Evolutionary conservation across 129 eudicot species (phyloP).

Genomic region (Tagetes patula): DNA sequence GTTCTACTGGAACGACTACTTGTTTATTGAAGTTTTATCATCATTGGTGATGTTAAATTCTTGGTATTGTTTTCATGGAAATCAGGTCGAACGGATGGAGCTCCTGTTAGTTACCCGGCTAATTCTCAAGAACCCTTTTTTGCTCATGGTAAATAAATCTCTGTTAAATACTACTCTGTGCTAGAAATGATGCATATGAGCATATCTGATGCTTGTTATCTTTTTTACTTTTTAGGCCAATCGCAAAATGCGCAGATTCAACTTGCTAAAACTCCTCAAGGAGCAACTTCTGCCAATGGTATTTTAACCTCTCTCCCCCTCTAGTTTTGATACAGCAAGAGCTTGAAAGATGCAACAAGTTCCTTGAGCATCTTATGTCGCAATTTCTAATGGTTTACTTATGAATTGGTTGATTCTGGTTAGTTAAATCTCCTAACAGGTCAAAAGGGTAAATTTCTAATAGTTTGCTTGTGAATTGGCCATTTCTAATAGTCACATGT

Average conservation of each 20-base stretch:
- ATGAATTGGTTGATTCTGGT: neutral
- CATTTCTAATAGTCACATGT: too few relatives aligned
- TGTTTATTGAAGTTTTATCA: neutral
- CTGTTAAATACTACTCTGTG: neutral
- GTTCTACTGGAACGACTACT: slow-evolving; percentile 38
- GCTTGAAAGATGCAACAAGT: slow-evolving; percentile 19
- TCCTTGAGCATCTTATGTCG: slow-evolving; percentile 17
- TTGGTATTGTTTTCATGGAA: slow-evolving; percentile 21
- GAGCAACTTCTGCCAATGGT: slow-evolving; percentile 29
- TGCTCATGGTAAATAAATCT: slow-evolving; percentile 25
- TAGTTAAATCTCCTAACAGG: neutral
- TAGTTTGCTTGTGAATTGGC: neutral
- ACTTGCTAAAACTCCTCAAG: slow-evolving; percentile 27
- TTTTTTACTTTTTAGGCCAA: slow-evolving; percentile 33
- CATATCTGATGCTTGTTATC: slow-evolving; percentile 29
- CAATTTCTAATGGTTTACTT: neutral
- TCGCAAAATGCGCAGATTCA: slow-evolving; percentile 31
- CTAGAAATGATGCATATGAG: slow-evolving; percentile 23
- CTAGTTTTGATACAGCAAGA: slow-evolving; percentile 6
- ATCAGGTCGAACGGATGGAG: slow-evolving; percentile 32
- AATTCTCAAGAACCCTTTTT: slow-evolving; percentile 23
- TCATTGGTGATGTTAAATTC: slow-evolving; percentile 8
- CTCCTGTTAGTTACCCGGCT: slow-evolving; percentile 12
- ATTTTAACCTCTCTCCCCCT: slow-evolving; percentile 9
- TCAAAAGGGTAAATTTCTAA: neutral